Evolutionary conservation across 129 eudicot genomes (phyloP).

Genomic region (Cynara cardunculus): DNA sequence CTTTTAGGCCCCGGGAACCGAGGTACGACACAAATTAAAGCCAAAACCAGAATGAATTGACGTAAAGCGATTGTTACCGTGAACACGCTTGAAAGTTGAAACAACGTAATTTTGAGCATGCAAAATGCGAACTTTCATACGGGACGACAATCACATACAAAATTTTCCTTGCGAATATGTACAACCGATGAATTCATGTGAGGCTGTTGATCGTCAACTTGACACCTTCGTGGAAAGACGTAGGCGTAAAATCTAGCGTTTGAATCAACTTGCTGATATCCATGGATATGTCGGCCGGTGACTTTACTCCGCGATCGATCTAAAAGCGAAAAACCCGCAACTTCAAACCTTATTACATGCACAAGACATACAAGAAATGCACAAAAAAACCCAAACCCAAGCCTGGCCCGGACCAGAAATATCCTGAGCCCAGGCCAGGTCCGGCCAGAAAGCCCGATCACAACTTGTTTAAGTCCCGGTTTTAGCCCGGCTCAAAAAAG

Average conservation of each 20-base stretch:
- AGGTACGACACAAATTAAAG: not conserved
- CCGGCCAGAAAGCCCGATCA: not conserved
- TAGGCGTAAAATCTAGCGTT: slow-evolving; percentile 54
- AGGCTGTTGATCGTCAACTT: slow-evolving; percentile 60
- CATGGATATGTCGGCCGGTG: slow-evolving; percentile 94
- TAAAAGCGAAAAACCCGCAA: slow-evolving; percentile 13
- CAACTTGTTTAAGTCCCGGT: no score
- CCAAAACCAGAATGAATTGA: not conserved
- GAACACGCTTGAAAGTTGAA: not conserved
- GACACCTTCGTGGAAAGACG: slow-evolving; percentile 61
- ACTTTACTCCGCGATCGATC: slow-evolving; percentile 92
- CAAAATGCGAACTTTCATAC: not conserved
- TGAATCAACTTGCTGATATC: slow-evolving; percentile 61
- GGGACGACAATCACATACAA: not conserved
- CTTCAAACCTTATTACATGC: not conserved
- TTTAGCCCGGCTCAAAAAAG: no score
- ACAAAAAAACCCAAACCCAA: not conserved
- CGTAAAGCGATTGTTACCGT: not conserved
- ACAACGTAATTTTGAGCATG: not conserved
- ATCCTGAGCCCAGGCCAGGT: not conserved
- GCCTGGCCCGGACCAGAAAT: no score
- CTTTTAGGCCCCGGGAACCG: not conserved
- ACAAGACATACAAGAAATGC: not conserved
- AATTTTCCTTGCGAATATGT: not conserved
- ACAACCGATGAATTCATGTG: slow-evolving; percentile 26